Evolutionary conservation across 1,284 basidiomycete genomes (phyloP).

Genomic region (Marasmius oreades): DNA sequence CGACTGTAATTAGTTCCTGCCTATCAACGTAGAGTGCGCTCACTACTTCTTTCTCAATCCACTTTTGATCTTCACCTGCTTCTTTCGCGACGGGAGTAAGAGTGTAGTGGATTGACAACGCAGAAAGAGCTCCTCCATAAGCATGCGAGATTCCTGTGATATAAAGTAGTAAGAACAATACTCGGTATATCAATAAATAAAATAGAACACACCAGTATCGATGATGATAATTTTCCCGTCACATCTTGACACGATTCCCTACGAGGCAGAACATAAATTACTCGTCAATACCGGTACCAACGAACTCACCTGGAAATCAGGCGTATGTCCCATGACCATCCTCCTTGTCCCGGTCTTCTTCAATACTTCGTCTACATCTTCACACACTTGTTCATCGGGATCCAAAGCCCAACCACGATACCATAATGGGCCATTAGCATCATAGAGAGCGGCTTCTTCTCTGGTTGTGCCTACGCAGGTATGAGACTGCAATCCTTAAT

Average conservation of each 20-base stretch:
- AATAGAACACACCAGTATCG: too few species aligned
- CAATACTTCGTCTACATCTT: slow-evolving; percentile 66
- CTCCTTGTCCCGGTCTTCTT: slow-evolving; percentile 73
- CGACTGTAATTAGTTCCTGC: slow-evolving; percentile 49
- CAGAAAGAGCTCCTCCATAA: slow-evolving; percentile 88
- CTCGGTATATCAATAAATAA: too few species aligned
- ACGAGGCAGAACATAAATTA: not conserved
- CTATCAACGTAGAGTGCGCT: slow-evolving; percentile 70
- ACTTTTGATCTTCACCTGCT: slow-evolving; percentile 35
- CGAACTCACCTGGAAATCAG: slow-evolving; percentile 67
- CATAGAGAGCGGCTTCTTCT: slow-evolving; percentile 73
- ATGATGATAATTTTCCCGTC: slow-evolving; percentile 88
- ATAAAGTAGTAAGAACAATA: not conserved
- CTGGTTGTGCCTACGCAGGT: slow-evolving; percentile 51
- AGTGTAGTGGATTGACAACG: slow-evolving; percentile 81
- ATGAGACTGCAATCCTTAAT: slow-evolving; percentile 19
- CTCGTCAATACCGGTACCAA: not conserved
- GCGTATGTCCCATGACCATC: slow-evolving; percentile 95
- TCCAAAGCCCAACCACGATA: slow-evolving; percentile 87
- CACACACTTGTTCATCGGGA: slow-evolving; percentile 66
- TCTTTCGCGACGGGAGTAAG: slow-evolving; percentile 49
- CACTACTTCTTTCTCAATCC: slow-evolving; percentile 77
- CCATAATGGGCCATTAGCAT: slow-evolving; percentile 80
- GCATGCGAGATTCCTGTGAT: slow-evolving; percentile 88
- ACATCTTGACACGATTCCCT: slow-evolving; percentile 81